Conservation (phyloP, 768 basidiomycete genomes). For the Lactifluus rugatus region DNA sequence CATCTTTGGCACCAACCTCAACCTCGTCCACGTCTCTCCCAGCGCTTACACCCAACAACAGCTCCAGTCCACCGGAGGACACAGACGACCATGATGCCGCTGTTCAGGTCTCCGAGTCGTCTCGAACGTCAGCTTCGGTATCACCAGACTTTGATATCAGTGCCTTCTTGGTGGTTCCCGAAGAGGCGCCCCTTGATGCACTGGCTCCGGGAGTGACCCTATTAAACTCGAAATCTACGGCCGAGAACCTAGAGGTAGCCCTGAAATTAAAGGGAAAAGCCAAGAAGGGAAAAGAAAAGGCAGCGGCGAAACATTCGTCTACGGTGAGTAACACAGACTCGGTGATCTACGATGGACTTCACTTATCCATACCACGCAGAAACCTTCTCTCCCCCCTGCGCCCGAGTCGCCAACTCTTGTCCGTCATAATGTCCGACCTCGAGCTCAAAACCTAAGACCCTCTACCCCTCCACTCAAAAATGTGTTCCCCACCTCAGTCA, state of each 20-base stretch:
- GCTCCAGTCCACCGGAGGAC: conserved; percentile 20
- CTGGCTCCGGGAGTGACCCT: conserved; percentile 19
- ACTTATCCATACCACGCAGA: background rate
- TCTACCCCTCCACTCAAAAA: conserved; percentile 12
- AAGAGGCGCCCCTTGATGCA: conserved; percentile 19
- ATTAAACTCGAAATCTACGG: background rate
- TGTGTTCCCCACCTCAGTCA: background rate
- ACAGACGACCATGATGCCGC: conserved; percentile 7
- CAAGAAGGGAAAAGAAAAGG: conserved; percentile 19
- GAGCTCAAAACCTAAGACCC: background rate
- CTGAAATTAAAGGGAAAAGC: conserved; percentile 14
- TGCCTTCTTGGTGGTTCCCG: conserved; percentile 18
- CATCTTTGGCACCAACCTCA: conserved; percentile 15
- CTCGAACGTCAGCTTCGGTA: conserved; percentile 2
- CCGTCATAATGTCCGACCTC: conserved; percentile 8
- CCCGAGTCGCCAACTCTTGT: conserved; percentile 19
- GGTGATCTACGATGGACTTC: background rate
- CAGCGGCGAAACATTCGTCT: background rate
- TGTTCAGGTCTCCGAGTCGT: background rate
- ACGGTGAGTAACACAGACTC: background rate
- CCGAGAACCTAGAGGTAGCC: background rate
- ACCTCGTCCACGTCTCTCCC: conserved; percentile 18
- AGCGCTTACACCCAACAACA: conserved; percentile 20
- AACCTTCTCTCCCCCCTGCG: conserved; percentile 11
- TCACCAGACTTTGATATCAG: conserved; percentile 15